Evolutionary conservation across 1,139 yeast genomes (phyloP).

Genomic region (Saccharomyces pastorianus): DNA sequence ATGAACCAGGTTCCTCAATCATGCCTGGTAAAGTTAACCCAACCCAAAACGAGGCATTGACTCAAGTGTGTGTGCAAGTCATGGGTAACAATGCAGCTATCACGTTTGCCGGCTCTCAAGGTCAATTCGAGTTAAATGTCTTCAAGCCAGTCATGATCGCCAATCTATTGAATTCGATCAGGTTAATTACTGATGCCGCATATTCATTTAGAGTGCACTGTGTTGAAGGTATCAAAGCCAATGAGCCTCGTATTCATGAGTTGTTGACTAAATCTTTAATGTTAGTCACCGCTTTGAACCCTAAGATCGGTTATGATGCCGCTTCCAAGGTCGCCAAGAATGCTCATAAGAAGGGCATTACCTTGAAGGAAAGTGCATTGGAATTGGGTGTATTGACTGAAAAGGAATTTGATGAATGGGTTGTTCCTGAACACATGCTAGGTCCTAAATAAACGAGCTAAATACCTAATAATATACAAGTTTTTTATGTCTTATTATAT

Average conservation of each 20-base stretch:
- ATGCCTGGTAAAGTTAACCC: slow-evolving; percentile 99
- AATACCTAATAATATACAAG: not conserved
- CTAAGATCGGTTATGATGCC: slow-evolving; percentile 94
- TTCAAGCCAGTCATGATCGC: slow-evolving; percentile 94
- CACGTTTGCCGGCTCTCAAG: slow-evolving; percentile 96
- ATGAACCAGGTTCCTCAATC: slow-evolving; percentile 97
- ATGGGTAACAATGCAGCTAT: slow-evolving; percentile 93
- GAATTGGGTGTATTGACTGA: slow-evolving; percentile 77
- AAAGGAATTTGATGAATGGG: slow-evolving; percentile 92
- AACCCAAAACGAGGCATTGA: slow-evolving; percentile 96
- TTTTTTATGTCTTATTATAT: not conserved
- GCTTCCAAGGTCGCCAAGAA: slow-evolving; percentile 97
- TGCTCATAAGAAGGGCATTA: slow-evolving; percentile 95
- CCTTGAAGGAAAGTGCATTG: slow-evolving; percentile 88
- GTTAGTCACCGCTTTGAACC: slow-evolving; percentile 97
- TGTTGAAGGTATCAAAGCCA: slow-evolving; percentile 89
- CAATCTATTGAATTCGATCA: slow-evolving; percentile 77
- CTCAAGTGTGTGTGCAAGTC: slow-evolving; percentile 97
- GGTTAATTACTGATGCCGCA: slow-evolving; percentile 83
- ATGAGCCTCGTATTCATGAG: slow-evolving; percentile 77
- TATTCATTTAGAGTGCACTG: slow-evolving; percentile 88
- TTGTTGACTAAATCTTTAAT: slow-evolving; percentile 87
- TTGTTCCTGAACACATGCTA: slow-evolving; percentile 94
- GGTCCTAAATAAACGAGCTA: slow-evolving; percentile 55
- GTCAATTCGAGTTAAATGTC: slow-evolving; percentile 96